Percentiles rank a stretch among this genome's conserved stretches.
These are phyloP conservation scores for Clitoria ternatea DNA, from an alignment of 306 rosid species.

Conservation along the genomic window DNA sequence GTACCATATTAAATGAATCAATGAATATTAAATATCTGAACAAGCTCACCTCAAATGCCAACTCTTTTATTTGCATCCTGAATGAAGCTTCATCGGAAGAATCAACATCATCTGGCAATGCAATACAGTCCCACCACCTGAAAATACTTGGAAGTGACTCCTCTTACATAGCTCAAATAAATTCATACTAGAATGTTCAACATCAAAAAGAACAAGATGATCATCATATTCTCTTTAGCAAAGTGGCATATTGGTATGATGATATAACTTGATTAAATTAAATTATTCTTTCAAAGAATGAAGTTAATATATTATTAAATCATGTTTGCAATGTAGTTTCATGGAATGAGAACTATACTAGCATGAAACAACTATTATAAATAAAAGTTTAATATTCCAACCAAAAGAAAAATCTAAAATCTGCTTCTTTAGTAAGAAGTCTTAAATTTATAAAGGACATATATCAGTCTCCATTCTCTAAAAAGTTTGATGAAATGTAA, in stretches of 20 bases:
- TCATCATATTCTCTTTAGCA: slow-evolving; percentile 3
- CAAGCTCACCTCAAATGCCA: slow-evolving; percentile 70
- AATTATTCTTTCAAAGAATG: background rate
- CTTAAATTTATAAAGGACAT: background rate
- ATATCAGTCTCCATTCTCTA: slow-evolving; percentile 1
- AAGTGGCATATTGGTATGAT: background rate
- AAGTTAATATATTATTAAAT: background rate
- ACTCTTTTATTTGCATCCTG: slow-evolving; percentile 73
- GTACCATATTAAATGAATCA: background rate
- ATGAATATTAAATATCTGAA: slow-evolving; percentile 7
- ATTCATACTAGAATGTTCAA: background rate
- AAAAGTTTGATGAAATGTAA: background rate
- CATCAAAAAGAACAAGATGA: slow-evolving; percentile 5
- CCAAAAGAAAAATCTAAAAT: background rate
- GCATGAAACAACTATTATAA: background rate
- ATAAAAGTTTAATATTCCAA: background rate
- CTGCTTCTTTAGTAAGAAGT: background rate
- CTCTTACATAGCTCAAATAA: slow-evolving; percentile 12
- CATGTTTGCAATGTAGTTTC: background rate
- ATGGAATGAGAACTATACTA: background rate
- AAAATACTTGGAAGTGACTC: slow-evolving; percentile 14
- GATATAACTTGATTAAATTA: background rate
- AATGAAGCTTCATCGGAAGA: slow-evolving; percentile 69
- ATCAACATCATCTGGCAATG: slow-evolving; percentile 80
- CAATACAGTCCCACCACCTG: slow-evolving; percentile 99